phyloP scores from a whole-genome alignment of 495 filamentous ascomycete species.

The Tuber magnatum region DNA sequence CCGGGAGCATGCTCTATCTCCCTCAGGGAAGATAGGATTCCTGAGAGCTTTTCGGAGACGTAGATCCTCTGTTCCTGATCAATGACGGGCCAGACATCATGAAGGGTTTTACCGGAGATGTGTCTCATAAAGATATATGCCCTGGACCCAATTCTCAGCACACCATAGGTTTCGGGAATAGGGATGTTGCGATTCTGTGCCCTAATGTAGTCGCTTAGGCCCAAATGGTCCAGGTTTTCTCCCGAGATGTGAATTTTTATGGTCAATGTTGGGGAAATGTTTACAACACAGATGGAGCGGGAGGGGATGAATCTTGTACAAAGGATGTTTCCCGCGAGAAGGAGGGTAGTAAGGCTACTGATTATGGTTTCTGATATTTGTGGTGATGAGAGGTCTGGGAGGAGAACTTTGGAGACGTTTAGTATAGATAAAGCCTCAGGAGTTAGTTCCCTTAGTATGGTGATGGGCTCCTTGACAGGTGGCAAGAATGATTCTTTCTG shows the following conservation, averaged over 20 bases:
- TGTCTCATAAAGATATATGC: constrained; percentile 13
- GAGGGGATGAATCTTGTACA: not conserved
- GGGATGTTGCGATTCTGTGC: constrained; percentile 13
- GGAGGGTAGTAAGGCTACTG: not conserved
- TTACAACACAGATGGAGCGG: not conserved
- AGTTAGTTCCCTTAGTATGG: not conserved
- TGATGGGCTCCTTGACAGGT: not conserved
- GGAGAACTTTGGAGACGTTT: not conserved
- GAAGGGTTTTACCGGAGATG: constrained; percentile 6
- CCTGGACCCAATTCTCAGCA: constrained; percentile 8
- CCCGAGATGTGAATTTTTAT: not conserved
- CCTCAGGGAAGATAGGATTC: constrained; percentile 16
- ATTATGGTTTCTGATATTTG: not conserved
- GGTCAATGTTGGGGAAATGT: not conserved
- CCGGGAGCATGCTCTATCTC: not conserved
- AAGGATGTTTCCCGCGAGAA: not conserved
- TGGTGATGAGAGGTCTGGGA: not conserved
- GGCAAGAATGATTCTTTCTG: not conserved
- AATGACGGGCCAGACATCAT: constrained; percentile 9
- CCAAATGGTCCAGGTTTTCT: constrained; percentile 13
- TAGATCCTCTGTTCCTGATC: constrained; percentile 13
- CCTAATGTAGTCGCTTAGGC: constrained; percentile 1
- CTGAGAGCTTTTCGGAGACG: constrained; percentile 7
- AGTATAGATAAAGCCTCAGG: not conserved
- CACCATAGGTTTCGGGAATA: constrained; percentile 14